A percentile compares a stretch with the other conserved stretches of the same genome.
Evolutionary conservation across 2,329 filamentous ascomycete species (phyloP).

Genomic region (Mollisiaceae sp.): DNA sequence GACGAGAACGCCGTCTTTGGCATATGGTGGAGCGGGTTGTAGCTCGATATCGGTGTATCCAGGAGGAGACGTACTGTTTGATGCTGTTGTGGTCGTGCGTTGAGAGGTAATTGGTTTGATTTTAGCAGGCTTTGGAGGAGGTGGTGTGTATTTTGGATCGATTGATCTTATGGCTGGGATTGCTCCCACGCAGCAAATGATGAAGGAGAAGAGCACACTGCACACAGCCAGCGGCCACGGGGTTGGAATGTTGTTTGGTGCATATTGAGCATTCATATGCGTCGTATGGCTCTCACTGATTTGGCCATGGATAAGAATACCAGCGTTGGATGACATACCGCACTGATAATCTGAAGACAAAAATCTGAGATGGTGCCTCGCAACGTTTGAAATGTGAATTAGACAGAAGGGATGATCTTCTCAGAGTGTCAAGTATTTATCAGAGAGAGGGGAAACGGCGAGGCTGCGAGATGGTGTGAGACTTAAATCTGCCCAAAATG

Average conservation of each 20-base stretch:
- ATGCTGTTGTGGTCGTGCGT: not conserved
- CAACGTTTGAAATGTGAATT: not conserved
- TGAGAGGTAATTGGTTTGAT: not conserved
- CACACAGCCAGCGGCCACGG: conserved; percentile 4
- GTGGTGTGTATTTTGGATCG: conserved; percentile 4
- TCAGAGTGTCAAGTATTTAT: not conserved
- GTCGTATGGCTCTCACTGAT: not conserved
- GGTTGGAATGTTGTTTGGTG: conserved; percentile 5
- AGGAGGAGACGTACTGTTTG: not conserved
- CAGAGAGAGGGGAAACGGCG: conserved; percentile 1
- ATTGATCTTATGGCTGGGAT: not conserved
- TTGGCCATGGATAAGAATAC: not conserved
- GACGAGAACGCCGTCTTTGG: not conserved
- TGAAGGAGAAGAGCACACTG: not conserved
- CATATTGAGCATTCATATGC: conserved; percentile 10
- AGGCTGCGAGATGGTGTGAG: conserved; percentile 2
- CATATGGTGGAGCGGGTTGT: not conserved
- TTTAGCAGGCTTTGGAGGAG: not conserved
- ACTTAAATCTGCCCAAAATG: not conserved
- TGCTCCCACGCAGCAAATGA: not conserved
- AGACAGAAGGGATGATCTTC: too few species aligned
- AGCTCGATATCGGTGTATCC: not conserved
- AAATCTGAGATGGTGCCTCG: not conserved
- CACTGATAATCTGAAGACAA: not conserved
- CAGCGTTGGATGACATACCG: conserved; percentile 7